Percentiles rank a stretch among this genome's conserved stretches.
phyloP scores from a whole-genome alignment of 1,139 yeast genomes.

The Yamadazyma oceani region DNA sequence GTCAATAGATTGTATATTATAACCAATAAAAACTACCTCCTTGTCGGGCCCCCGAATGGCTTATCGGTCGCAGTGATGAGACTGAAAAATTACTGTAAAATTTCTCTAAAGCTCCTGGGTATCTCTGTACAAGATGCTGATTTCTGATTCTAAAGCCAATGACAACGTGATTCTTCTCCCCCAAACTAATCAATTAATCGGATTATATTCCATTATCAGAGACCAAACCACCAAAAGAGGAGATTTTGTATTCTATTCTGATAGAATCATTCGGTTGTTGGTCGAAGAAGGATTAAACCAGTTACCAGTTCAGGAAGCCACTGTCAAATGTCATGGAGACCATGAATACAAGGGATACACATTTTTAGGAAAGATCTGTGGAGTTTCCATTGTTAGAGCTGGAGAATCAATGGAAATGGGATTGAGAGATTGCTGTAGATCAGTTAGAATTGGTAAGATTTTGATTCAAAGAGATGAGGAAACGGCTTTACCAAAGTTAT shows the following conservation, averaged over 20 bases:
- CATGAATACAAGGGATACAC: slow-evolving; percentile 73
- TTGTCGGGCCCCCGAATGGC: too few species aligned
- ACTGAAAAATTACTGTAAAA: too few species aligned
- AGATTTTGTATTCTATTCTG: slow-evolving; percentile 93
- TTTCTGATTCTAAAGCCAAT: slow-evolving; percentile 6
- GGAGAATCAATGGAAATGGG: slow-evolving; percentile 99
- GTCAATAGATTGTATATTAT: slow-evolving; percentile 4
- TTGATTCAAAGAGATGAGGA: slow-evolving; percentile 97
- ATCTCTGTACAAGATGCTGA: slow-evolving; percentile 3
- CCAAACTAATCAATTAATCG: slow-evolving; percentile 85
- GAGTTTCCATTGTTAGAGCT: slow-evolving; percentile 95
- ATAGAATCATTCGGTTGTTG: slow-evolving; percentile 84
- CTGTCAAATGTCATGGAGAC: slow-evolving; percentile 76
- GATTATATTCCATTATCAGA: slow-evolving; percentile 87
- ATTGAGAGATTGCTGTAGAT: slow-evolving; percentile 88
- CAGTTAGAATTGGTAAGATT: slow-evolving; percentile 94
- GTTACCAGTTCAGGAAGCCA: slow-evolving; percentile 72
- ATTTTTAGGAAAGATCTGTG: slow-evolving; percentile 91
- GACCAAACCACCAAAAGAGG: slow-evolving; percentile 76
- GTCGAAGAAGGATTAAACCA: slow-evolving; percentile 96
- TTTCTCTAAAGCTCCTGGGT: background rate
- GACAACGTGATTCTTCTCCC: slow-evolving; percentile 70
- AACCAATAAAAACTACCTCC: background rate
- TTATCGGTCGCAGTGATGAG: too few species aligned
- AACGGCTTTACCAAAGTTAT: slow-evolving; percentile 68